Conservation (phyloP, 78 protist species). For the Dictyostelium intermedium region DNA sequence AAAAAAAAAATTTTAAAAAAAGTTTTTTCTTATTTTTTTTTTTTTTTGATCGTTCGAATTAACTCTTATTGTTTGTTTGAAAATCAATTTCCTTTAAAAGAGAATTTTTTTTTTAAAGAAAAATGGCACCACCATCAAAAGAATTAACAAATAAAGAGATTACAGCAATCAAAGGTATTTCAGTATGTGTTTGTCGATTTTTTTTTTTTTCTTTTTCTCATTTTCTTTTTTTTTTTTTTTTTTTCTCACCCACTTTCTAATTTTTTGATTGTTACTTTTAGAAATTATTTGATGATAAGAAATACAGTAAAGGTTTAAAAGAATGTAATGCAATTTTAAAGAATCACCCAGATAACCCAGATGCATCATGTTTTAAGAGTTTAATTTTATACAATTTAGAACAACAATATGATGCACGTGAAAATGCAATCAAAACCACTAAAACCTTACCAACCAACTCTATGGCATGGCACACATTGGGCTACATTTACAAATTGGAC, state of each 20-base stretch:
- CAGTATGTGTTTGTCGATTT: constrained; percentile 9
- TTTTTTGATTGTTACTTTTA: no score
- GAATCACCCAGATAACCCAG: constrained; percentile 58
- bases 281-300: constrained; percentile 92
- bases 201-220: not conserved
- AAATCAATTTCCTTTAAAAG: not conserved
- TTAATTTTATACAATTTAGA: constrained; percentile 82
- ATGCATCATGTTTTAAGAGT: constrained; percentile 90
- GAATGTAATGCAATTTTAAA: constrained; percentile 86
- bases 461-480: constrained; percentile 94
- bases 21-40: not conserved
- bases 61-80: not conserved
- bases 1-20: no score
- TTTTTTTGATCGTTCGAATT: not conserved
- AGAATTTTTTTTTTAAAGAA: not conserved
- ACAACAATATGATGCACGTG: constrained; percentile 91
- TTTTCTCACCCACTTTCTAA: not conserved
- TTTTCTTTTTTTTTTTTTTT: not conserved
- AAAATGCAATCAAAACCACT: constrained; percentile 82
- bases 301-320: constrained; percentile 93
- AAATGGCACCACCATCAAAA: constrained; percentile 19
- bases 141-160: constrained; percentile 13
- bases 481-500: constrained; percentile 92
- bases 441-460: constrained; percentile 36
- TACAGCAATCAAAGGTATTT: not conserved